Percentiles rank a stretch among this genome's conserved stretches.
These are phyloP conservation scores for Sclerotinia subarctica DNA, from an alignment of 2,329 filamentous ascomycete genomes.

Conservation along the genomic window DNA sequence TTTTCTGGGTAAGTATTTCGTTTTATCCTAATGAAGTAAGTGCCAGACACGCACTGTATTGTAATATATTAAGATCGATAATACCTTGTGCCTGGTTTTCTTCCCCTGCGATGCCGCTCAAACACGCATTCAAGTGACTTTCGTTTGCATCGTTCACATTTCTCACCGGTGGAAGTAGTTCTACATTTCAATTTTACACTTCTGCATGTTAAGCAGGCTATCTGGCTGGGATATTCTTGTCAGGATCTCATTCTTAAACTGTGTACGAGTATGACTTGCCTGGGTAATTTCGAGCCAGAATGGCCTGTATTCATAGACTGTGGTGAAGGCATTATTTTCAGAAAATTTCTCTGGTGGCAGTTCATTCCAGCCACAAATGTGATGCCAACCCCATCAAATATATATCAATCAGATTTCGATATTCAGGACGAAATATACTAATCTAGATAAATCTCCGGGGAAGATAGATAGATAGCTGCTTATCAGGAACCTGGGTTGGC, in stretches of 20 bases:
- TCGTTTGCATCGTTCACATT: constrained; percentile 41
- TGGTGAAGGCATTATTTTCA: neutral
- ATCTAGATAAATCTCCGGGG: neutral
- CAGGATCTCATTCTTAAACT: neutral
- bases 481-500: neutral
- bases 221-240: constrained; percentile 8
- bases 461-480: neutral
- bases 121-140: constrained; percentile 42
- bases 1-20: neutral
- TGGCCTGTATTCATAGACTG: neutral
- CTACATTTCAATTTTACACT: constrained; percentile 43
- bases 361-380: neutral
- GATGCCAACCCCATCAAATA: neutral
- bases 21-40: constrained; percentile 3
- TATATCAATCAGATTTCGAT: neutral
- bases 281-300: neutral
- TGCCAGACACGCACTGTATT: neutral
- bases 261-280: neutral
- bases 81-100: constrained; percentile 41
- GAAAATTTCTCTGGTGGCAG: neutral
- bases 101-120: constrained; percentile 42
- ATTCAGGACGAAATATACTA: neutral
- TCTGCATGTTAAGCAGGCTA: constrained; percentile 42
- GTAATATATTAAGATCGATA: neutral
- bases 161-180: constrained; percentile 27